These are phyloP conservation scores for Phaffia australis DNA, from an alignment of 768 basidiomycete species.

Conservation along the genomic window DNA sequence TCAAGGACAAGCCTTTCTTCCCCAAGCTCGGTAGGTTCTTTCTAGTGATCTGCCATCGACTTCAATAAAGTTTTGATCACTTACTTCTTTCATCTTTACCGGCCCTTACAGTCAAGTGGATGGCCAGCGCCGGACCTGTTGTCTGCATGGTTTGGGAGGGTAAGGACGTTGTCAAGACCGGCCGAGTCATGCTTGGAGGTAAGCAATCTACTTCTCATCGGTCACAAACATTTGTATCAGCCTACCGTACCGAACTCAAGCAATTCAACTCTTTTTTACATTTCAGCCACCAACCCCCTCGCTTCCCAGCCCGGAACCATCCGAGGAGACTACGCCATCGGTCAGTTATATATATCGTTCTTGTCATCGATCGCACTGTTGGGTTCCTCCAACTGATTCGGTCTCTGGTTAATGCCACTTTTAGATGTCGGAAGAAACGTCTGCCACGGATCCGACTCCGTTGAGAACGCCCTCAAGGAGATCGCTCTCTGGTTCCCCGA, in stretches of 20 bases:
- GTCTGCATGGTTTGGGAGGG: conserved; percentile 95
- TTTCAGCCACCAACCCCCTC: conserved; percentile 59
- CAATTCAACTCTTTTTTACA: neutral
- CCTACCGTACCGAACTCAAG: no score
- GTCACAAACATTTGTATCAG: no score
- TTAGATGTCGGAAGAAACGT: conserved; percentile 33
- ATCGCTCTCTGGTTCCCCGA: conserved; percentile 61
- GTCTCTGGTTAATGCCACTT: neutral
- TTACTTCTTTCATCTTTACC: no score
- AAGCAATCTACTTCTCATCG: conserved; percentile 35
- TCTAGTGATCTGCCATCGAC: neutral
- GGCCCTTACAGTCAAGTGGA: conserved; percentile 26
- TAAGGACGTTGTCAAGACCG: conserved; percentile 54
- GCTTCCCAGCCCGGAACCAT: conserved; percentile 81
- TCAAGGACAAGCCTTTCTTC: conserved; percentile 91
- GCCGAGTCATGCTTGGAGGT: conserved; percentile 87
- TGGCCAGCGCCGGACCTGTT: conserved; percentile 60
- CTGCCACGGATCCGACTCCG: conserved; percentile 40
- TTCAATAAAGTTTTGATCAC: neutral
- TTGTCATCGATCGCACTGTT: neutral
- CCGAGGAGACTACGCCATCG: conserved; percentile 88
- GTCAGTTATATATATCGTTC: conserved; percentile 53
- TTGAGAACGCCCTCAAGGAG: conserved; percentile 61
- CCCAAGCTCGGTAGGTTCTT: conserved; percentile 39
- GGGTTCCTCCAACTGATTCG: no score